A percentile compares a stretch with the other conserved stretches of the same genome.
Conservation (phyloP, 202 grass and related monocot genomes). For the Tripidium arundinaceum region DNA sequence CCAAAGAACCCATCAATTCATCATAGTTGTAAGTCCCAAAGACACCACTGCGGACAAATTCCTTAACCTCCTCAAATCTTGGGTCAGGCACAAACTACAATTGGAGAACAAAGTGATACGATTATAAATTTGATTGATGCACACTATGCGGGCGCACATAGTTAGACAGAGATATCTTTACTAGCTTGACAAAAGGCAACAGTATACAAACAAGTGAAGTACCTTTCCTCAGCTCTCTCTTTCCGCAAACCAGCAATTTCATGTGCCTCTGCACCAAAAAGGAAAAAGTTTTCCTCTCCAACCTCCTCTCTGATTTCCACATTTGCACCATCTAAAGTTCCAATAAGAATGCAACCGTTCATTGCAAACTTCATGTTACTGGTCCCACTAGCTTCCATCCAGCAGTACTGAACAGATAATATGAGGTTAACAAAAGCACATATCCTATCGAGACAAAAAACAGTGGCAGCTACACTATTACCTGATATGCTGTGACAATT, state of each 20-base stretch:
- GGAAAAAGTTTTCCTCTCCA: conserved; percentile 96
- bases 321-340: conserved; percentile 97
- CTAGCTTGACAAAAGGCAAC: conserved; percentile 7
- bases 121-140: conserved; percentile 1
- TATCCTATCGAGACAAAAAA: background rate
- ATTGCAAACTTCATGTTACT: conserved; percentile 99
- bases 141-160: background rate
- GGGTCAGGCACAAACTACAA: conserved; percentile 88
- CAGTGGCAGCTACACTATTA: conserved; percentile 14
- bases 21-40: conserved; percentile 76
- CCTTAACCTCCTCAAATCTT: conserved; percentile 95
- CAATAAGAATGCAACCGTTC: conserved; percentile 93
- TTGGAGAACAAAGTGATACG: conserved; percentile 2
- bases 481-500: conserved; percentile 99
- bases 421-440: background rate
- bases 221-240: conserved; percentile 89
- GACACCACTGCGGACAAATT: conserved; percentile 71
- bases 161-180: conserved; percentile 11
- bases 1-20: conserved; percentile 95
- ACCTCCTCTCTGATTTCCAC: conserved; percentile 99
- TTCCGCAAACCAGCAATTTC: conserved; percentile 83
- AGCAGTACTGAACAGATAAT: conserved; percentile 67
- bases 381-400: conserved; percentile 99
- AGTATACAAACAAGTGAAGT: conserved; percentile 21
- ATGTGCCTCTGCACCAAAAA: conserved; percentile 90